A percentile compares a stretch with the other conserved stretches of the same genome.
Conservation (phyloP, 1,284 basidiomycete species). For the Trichosporon asahii region DNA sequence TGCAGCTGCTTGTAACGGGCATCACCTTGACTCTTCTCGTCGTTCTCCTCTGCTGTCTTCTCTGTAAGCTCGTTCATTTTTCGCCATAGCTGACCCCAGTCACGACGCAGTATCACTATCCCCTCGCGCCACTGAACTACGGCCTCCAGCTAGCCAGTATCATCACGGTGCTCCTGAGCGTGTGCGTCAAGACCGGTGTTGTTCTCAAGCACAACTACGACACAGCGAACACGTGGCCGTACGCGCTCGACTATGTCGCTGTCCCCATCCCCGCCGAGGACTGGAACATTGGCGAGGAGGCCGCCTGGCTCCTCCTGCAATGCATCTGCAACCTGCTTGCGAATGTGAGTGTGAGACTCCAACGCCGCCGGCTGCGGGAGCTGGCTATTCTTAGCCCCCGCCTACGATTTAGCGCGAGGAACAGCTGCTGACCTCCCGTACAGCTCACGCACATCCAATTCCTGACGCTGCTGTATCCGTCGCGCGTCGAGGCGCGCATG, state of each 20-base stretch:
- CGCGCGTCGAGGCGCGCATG: constrained; percentile 80
- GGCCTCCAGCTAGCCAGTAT: constrained; percentile 81
- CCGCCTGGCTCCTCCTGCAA: constrained; percentile 83
- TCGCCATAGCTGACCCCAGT: constrained; percentile 50
- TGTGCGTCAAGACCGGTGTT: constrained; percentile 72
- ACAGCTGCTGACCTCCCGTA: not conserved
- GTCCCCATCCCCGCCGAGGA: constrained; percentile 68
- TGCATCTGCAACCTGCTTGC: constrained; percentile 78
- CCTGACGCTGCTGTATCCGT: constrained; percentile 91
- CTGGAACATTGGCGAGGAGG: constrained; percentile 69
- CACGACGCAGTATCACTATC: constrained; percentile 94
- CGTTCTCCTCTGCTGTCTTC: constrained; percentile 85
- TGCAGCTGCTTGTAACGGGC: constrained; percentile 84
- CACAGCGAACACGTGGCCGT: constrained; percentile 79
- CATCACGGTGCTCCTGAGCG: constrained; percentile 69
- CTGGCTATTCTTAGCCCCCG: not conserved
- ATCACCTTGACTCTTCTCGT: constrained; percentile 80
- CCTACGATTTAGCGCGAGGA: not conserved
- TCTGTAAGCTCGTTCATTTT: constrained; percentile 54
- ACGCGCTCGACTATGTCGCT: constrained; percentile 87
- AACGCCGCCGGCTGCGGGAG: not conserved
- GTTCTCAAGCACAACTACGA: constrained; percentile 62
- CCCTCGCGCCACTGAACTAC: constrained; percentile 87
- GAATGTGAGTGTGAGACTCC: constrained; percentile 61
- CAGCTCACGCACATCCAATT: constrained; percentile 98